phyloP scores from a whole-genome alignment of 164 flowering plant species.

The Cinnamomum micranthum region DNA sequence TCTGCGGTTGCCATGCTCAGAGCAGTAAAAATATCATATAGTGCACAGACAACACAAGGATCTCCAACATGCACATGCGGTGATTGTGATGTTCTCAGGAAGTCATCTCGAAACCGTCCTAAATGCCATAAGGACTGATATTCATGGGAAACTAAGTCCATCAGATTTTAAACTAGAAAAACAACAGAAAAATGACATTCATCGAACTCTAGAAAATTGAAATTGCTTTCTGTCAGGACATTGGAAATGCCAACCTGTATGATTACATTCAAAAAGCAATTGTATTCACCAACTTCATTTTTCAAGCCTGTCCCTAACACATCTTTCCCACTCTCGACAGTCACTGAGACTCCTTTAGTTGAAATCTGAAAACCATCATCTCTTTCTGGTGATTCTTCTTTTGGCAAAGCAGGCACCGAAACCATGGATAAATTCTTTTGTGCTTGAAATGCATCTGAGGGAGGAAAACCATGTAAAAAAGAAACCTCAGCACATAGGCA shows the following conservation, averaged over 20 bases:
- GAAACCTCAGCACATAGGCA: background rate
- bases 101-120: slow-evolving; percentile 73
- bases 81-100: slow-evolving; percentile 55
- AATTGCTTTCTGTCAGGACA: background rate
- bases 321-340: slow-evolving; percentile 27
- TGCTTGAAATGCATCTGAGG: slow-evolving; percentile 55
- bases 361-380: slow-evolving; percentile 22
- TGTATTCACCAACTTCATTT: slow-evolving; percentile 97
- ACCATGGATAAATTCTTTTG: slow-evolving; percentile 32
- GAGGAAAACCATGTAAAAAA: background rate
- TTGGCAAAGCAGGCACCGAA: slow-evolving; percentile 22
- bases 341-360: slow-evolving; percentile 21
- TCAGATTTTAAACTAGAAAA: background rate
- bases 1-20: slow-evolving; percentile 57
- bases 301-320: slow-evolving; percentile 67
- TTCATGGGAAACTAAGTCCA: slow-evolving; percentile 1
- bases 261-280: slow-evolving; percentile 95
- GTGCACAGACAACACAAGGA: slow-evolving; percentile 94
- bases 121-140: slow-evolving; percentile 93
- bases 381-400: slow-evolving; percentile 16
- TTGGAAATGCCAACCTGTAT: slow-evolving; percentile 62
- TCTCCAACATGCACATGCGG: slow-evolving; percentile 86
- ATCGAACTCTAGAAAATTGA: background rate
- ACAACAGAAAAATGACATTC: background rate
- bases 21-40: slow-evolving; percentile 75